These are phyloP conservation scores for Venturia aucupariae DNA, from an alignment of 2,329 filamentous ascomycete species.

Conservation along the genomic window DNA sequence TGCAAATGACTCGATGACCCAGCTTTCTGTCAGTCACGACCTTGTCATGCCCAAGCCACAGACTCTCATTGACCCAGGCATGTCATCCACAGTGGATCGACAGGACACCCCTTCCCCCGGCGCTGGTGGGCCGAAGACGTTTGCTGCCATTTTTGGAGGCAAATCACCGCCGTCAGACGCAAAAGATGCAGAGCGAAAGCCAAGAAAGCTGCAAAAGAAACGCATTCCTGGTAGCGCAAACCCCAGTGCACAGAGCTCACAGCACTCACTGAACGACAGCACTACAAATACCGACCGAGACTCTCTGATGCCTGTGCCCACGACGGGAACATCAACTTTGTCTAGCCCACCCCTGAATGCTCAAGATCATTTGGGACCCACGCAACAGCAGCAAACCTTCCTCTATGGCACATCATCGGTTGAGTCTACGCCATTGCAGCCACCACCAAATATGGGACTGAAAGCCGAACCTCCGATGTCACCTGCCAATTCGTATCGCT, in stretches of 20 bases:
- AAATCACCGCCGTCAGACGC: conserved; percentile 28
- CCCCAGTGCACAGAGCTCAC: conserved; percentile 85
- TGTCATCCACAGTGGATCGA: background rate
- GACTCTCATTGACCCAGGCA: background rate
- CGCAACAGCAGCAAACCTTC: conserved; percentile 4
- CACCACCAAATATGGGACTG: conserved; percentile 1
- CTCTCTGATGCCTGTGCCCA: background rate
- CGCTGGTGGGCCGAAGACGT: conserved; percentile 17
- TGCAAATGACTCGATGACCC: conserved; percentile 2
- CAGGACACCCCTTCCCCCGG: background rate
- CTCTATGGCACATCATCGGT: background rate
- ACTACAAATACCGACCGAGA: conserved; percentile 8
- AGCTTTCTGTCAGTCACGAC: background rate
- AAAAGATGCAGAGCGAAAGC: conserved; percentile 3
- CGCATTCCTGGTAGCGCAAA: conserved; percentile 67
- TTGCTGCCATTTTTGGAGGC: conserved; percentile 29
- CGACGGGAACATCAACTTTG: conserved; percentile 1
- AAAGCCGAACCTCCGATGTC: conserved; percentile 8
- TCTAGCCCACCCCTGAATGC: conserved; percentile 5
- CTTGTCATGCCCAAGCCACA: background rate
- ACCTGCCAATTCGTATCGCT: conserved; percentile 13
- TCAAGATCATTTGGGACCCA: conserved; percentile 2
- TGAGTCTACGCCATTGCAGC: conserved; percentile 7
- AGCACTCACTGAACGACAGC: conserved; percentile 55
- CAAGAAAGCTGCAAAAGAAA: conserved; percentile 86